Conservation (phyloP, 106 monocot genomes). For the Dendrobium officinale region DNA sequence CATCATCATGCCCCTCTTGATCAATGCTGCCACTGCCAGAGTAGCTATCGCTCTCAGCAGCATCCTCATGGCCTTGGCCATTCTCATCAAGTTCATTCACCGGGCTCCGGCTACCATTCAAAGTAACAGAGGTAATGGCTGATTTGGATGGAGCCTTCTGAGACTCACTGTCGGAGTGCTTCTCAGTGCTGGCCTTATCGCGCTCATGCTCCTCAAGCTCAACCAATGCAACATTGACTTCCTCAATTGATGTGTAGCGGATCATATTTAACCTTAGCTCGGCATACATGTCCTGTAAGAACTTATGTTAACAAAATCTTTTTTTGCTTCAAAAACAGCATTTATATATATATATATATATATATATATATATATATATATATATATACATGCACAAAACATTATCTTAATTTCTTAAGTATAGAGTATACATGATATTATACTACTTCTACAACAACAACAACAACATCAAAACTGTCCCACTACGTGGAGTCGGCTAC, state of each 20-base stretch:
- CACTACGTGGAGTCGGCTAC: too few species aligned
- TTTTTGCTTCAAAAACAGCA: neutral
- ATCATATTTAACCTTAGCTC: slow-evolving; percentile 85
- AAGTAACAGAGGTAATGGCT: neutral
- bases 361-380: neutral
- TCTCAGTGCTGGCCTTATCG: slow-evolving; percentile 44
- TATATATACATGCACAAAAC: neutral
- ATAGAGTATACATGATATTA: neutral
- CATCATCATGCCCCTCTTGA: slow-evolving; percentile 53
- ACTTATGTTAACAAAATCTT: slow-evolving; percentile 1
- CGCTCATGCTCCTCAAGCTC: slow-evolving; percentile 82
- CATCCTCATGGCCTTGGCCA: slow-evolving; percentile 44
- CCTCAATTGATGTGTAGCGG: slow-evolving; percentile 73
- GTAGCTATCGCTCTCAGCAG: slow-evolving; percentile 79
- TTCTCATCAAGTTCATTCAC: slow-evolving; percentile 50
- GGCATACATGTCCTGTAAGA: slow-evolving; percentile 77
- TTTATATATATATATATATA: neutral
- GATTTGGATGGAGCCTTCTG: slow-evolving; percentile 23
- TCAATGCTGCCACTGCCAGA: slow-evolving; percentile 76
- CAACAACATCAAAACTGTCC: too few species aligned
- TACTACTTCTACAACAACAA: too few species aligned
- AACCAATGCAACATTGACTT: slow-evolving; percentile 53
- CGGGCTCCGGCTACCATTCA: slow-evolving; percentile 33
- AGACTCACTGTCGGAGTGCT: slow-evolving; percentile 57
- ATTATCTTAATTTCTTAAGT: neutral